Conservation (phyloP, 306 rosid species). For the Quercus suber region DNA sequence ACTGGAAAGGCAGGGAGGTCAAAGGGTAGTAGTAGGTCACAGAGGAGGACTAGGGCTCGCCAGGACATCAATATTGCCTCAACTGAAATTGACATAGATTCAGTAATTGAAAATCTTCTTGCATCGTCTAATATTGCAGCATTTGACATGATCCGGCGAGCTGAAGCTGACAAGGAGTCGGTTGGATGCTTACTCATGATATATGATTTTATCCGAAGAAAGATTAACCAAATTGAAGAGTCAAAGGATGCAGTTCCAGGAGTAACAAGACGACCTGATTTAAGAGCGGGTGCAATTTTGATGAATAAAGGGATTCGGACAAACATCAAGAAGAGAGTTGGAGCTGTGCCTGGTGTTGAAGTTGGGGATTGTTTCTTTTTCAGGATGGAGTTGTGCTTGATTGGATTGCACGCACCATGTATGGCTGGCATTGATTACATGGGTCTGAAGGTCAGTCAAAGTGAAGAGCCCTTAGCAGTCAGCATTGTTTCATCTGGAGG, state of each 20-base stretch:
- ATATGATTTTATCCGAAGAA: conserved; percentile 68
- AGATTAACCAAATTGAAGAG: conserved; percentile 68
- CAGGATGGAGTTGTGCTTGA: conserved; percentile 78
- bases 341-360: conserved; percentile 80
- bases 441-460: conserved; percentile 53
- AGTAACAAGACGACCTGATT: conserved; percentile 68
- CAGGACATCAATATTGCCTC: conserved; percentile 23
- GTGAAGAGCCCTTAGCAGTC: conserved; percentile 85
- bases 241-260: conserved; percentile 46
- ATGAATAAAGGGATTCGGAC: conserved; percentile 77
- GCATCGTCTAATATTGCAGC: conserved; percentile 36
- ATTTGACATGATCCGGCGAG: conserved; percentile 41
- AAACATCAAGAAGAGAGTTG: conserved; percentile 60
- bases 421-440: conserved; percentile 96
- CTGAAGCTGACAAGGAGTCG: conserved; percentile 52
- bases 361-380: conserved; percentile 89
- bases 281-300: conserved; percentile 62
- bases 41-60: conserved; percentile 40
- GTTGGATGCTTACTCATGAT: conserved; percentile 46
- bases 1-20: conserved; percentile 35
- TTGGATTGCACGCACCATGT: conserved; percentile 80
- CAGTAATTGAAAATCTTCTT: conserved; percentile 44
- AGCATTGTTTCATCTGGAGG: conserved; percentile 97
- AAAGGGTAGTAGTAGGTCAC: conserved; percentile 16
- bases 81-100: conserved; percentile 48